phyloP scores from a whole-genome alignment of 345 rosid species.

The Citrus hindsii region DNA sequence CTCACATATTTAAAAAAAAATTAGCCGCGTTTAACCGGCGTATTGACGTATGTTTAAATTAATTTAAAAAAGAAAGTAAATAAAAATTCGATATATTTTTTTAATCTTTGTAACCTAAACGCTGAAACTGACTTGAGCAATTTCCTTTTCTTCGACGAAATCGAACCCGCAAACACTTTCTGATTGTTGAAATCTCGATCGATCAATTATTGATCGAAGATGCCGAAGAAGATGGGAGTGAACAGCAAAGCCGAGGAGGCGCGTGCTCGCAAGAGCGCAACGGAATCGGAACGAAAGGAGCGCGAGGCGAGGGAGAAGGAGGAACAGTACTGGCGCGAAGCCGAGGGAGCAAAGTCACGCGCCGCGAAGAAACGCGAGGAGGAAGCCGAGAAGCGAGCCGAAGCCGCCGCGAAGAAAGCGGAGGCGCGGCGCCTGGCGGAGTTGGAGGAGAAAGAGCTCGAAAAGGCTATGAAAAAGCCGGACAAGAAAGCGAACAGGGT shows the following conservation, averaged over 20 bases:
- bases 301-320: conserved; percentile 75
- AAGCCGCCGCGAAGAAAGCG: conserved; percentile 54
- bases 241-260: conserved; percentile 97
- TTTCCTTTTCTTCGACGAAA: not conserved
- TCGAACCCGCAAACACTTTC: not conserved
- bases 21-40: no score
- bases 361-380: conserved; percentile 90
- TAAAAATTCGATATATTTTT: no score
- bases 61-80: no score
- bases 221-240: conserved; percentile 99
- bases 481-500: conserved; percentile 88
- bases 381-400: conserved; percentile 85
- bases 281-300: conserved; percentile 75
- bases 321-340: conserved; percentile 92
- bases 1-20: no score
- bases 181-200: not conserved
- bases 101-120: no score
- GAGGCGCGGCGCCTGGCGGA: conserved; percentile 84
- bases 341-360: conserved; percentile 80
- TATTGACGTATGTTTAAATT: no score
- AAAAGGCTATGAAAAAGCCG: conserved; percentile 60
- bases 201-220: conserved; percentile 20
- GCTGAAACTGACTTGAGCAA: no score
- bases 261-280: conserved; percentile 62
- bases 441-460: conserved; percentile 75